phyloP scores from a whole-genome alignment of 768 basidiomycete species.

The Mycena amicta region DNA sequence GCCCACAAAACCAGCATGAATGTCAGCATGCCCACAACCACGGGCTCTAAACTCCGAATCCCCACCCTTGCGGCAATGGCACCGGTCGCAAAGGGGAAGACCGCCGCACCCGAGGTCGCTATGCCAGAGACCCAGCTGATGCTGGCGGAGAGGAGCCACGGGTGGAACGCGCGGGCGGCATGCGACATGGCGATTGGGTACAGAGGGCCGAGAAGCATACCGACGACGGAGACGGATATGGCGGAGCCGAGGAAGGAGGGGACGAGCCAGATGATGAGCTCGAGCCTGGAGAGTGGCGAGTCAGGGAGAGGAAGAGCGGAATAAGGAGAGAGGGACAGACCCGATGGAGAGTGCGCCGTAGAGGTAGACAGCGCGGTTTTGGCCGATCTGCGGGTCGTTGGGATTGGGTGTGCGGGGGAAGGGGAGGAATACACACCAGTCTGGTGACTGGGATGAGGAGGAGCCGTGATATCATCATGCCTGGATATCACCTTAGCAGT shows the following conservation, averaged over 20 bases:
- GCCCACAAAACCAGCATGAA: too few relatives aligned
- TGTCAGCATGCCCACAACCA: too few relatives aligned
- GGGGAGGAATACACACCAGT: constrained; percentile 24
- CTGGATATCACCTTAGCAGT: constrained; percentile 18
- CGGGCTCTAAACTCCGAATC: constrained; percentile 35
- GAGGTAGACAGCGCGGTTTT: constrained; percentile 33
- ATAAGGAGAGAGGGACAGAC: constrained; percentile 3
- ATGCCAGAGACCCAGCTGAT: constrained; percentile 58
- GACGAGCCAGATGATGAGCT: constrained; percentile 50
- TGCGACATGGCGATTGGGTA: constrained; percentile 60
- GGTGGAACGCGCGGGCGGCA: constrained; percentile 54
- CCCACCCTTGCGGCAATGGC: constrained; percentile 39
- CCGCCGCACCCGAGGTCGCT: constrained; percentile 52
- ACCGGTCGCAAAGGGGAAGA: constrained; percentile 55
- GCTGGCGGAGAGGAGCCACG: constrained; percentile 47
- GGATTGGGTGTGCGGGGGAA: not conserved
- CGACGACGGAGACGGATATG: constrained; percentile 39
- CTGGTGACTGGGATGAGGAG: constrained; percentile 36
- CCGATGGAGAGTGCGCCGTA: constrained; percentile 34
- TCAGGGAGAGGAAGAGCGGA: not conserved
- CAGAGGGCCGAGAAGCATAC: constrained; percentile 56
- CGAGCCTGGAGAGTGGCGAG: constrained; percentile 31
- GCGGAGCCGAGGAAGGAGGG: constrained; percentile 47
- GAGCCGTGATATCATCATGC: constrained; percentile 37
- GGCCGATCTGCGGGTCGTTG: constrained; percentile 31